Base-by-base conservation (phyloP, 2,329 filamentous ascomycete genomes). In the Endoconidiophora laricicola region DNA sequence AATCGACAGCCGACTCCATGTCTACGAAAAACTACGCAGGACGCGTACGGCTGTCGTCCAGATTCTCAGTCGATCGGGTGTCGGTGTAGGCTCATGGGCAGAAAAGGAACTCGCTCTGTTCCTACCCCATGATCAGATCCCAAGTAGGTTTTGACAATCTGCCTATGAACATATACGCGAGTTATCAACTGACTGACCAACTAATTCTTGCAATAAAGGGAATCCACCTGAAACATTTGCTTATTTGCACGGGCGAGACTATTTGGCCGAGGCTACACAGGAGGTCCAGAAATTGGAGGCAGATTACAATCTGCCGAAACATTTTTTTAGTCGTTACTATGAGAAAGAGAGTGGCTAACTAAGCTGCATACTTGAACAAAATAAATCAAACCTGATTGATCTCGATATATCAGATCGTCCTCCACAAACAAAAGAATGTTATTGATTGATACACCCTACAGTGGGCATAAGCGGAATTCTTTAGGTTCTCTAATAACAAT, bases 11-110 rank as follows among this genome's bases (percentile, higher is more conserved):
- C 55, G 60, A 3, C 50, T 63, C 2, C 39, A 49, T 2, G 41
- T 61, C 2, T 63, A 61, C 43, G 56, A 58, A 10, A 50, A 53
- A 1, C 44, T 60, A 5, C 58, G 61, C 1, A 53, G 57, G 16
- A 58, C 58, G 43, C 54, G 63, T 9, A 59, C 62, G 1, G 61
- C 61, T 12, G 60, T 57, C 1, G 61, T 66, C n/a, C 64, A 67
- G 49, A 58, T 68, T 40, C 58, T 69, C 44, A 64, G 61, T 40
- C 12, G 46, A 14, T 24, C 36, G 16, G 46, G 46, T 1, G 22
- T 48, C n/a, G 24, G 46, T 10, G 14, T 12, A 3, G 46, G 42
- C n/a, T 4, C 16, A 6, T 16, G 7, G 16, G 38, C 24, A 18
- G 24, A 24, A 24, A 38, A 48, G 23, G 46, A 43, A 9, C 42